Conservation (phyloP, 1,284 basidiomycete species). For the Taiwanofungus camphoratus region DNA sequence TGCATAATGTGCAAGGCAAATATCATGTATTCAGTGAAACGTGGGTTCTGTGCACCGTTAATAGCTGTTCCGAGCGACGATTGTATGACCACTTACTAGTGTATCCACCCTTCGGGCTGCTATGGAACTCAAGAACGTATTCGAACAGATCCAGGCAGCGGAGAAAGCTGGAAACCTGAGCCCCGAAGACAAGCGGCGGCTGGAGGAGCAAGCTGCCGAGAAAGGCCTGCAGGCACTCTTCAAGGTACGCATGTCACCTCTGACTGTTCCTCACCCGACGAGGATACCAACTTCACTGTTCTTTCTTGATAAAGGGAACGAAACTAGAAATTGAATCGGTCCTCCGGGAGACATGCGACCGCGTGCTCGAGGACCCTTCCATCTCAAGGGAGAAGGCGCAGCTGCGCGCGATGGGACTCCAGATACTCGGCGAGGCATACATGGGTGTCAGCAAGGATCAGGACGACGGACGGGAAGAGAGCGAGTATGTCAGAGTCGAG, state of each 20-base stretch:
- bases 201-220: slow-evolving; percentile 96
- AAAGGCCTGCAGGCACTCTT: slow-evolving; percentile 92
- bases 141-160: slow-evolving; percentile 91
- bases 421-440: slow-evolving; percentile 78
- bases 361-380: slow-evolving; percentile 60
- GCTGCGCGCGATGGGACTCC: slow-evolving; percentile 76
- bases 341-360: slow-evolving; percentile 90
- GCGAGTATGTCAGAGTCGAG: slow-evolving; percentile 82
- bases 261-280: too few species aligned
- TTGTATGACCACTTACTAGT: slow-evolving; percentile 32
- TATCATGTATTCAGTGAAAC: slow-evolving; percentile 93
- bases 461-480: slow-evolving; percentile 47
- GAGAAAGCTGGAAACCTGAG: slow-evolving; percentile 83
- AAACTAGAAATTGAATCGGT: slow-evolving; percentile 95
- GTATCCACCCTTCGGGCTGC: slow-evolving; percentile 87
- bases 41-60: slow-evolving; percentile 46
- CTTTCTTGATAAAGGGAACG: slow-evolving; percentile 55
- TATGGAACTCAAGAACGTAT: slow-evolving; percentile 90
- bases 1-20: slow-evolving; percentile 91
- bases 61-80: too few species aligned
- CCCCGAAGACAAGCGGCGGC: slow-evolving; percentile 81
- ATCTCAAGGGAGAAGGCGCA: slow-evolving; percentile 57
- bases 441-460: slow-evolving; percentile 65
- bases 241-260: slow-evolving; percentile 60
- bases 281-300: too few species aligned